Base-by-base conservation (phyloP, 2,329 filamentous ascomycete genomes). In the Beauveria medogensis region DNA sequence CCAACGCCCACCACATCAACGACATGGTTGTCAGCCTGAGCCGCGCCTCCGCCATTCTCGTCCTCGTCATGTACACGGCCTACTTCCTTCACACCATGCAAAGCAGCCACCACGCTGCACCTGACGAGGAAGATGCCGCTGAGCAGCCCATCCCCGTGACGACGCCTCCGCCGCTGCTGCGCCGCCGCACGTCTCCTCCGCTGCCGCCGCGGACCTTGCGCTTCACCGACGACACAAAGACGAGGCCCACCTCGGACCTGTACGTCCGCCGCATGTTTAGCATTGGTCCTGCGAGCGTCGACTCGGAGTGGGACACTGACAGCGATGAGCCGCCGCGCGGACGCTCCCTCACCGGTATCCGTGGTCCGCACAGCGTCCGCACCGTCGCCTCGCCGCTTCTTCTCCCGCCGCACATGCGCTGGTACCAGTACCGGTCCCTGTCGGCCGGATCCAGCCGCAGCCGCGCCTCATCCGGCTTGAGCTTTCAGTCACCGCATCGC, bases 81-180 rank as follows among this genome's bases (percentile, higher is more conserved):
- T 93, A 92, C 66, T 82, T 93, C 5, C 75, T 87, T 64, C 91
- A 92, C 72, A 89, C 92, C 72, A 81, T 93, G 55, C 88, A 86
- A 66, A 85, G 88, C 1, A 88, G n/a, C 43, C 43, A 16, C 37
- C 24, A 89, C 68, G 76, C 77, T 22, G 18, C 9, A 41, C 78
- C 80, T 43, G 85, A 90, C 74, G 90, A 89, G 74, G 84, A 85
- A 68, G 86, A 86, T 63, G 71, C 72, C 54, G 66, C 67, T 47
- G 87, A 20, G 18, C 54, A 22, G n/a, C 26, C 16, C 18, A 20
- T n/a, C 82, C 86, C 64, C 24, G 28, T 16, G 40, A 56, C 20
- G 9, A 56, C 20, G 9, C 63, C 26, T 46, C 28, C 60, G 9
- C 56, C 57, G 4, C 28, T 30, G 2, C 28, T 30, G 2, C 53